Base-by-base conservation (phyloP, 495 filamentous ascomycete species). In the Echria macrotheca region DNA sequence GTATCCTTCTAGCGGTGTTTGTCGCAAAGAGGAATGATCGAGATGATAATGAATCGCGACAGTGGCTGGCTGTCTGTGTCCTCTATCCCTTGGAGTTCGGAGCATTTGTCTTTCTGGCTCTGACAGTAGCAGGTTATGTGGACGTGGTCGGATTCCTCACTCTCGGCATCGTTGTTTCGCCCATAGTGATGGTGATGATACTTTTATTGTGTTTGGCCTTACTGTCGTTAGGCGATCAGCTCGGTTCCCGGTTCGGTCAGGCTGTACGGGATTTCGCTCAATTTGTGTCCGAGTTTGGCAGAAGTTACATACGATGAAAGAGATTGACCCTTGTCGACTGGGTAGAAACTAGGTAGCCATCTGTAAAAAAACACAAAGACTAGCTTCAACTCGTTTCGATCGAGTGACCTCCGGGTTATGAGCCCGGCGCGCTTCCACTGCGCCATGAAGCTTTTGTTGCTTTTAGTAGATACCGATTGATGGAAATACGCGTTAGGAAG, bases 401-500 rank as follows among this genome's bases (percentile, higher is more conserved):
- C 38, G 38, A 41, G 38, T 17, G 38, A 41, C 38, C 38, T 41
- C 38, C 38, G 38, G 38, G 38, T 41, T 41, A 41, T 41, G 38
- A 41, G 38, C 38, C 38, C 38, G 38, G 38, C 38, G 38, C 38
- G 38, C 38, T 41, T 41, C 38, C 38, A 21, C 38, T 41, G 38
- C 38, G 38, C 38, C 38, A 41, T 22, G 18, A 41, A 41, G 38
- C 38, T 40, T 14, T 41, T 41, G n/a, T 37, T 7, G 15, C 7
- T 19, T 37, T 14, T 19, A 17, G 15, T 0, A 37, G n/a, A n/a
- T n/a, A n/a, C n/a, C n/a, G n/a, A n/a, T n/a, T n/a, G n/a, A n/a
- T n/a, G n/a, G n/a, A n/a, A n/a, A n/a, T n/a, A n/a, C n/a, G n/a
- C n/a, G n/a, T n/a, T n/a, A n/a, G n/a, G n/a, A n/a, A n/a, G n/a